Evolutionary conservation across 768 basidiomycete genomes (phyloP), one percentile per base, ranked within the genome.

Genomic region (Amanita jacksonii): DNA sequence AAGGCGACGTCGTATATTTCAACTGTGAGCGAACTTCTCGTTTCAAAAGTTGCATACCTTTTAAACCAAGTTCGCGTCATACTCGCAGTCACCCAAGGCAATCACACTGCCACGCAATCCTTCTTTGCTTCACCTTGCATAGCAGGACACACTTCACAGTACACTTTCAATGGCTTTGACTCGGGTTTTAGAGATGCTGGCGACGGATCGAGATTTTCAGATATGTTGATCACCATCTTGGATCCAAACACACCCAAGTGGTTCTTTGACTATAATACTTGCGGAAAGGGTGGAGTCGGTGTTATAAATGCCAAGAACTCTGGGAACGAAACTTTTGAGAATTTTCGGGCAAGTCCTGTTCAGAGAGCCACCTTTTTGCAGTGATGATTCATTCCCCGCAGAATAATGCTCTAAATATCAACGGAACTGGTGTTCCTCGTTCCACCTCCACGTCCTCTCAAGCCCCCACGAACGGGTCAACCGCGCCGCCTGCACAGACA

Each of bases 291-390:
- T 40, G 78, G 76, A 24, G 78, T 81, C 34, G 79, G 79, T 31
- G 79, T 60, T 8, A 74, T 81, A 52, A 81, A 81, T 52, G 51
- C 66, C 46, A 76, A 79, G n/a, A n/a, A n/a, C n/a, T n/a, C n/a
- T 48, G 60, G 57, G 19, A 66, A 65, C 18, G 56, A 70, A 55
- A 68, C 69, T 12, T 48, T 68, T 4, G 62, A 62, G 32, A 69
- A 64, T 31, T 77, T 78, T 52, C 57, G 60, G 55, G 74, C 72
- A 50, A 36, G 67, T 57, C n/a, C 36, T 23, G 28, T 12, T 8
- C 34, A 8, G 15, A 20, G 13, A 32, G 3, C 18, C 16, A 32
- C 40, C 6, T 8, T 28, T 2, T 23, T 6, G 10, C n/a, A 12
- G 15, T 9, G 19, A 9, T 27, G 27, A 9, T 16, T 30, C 20